Percentiles rank a stretch among this genome's conserved stretches.
phyloP scores from a whole-genome alignment of 2,329 filamentous ascomycete species.

The Didymella segeticola region DNA sequence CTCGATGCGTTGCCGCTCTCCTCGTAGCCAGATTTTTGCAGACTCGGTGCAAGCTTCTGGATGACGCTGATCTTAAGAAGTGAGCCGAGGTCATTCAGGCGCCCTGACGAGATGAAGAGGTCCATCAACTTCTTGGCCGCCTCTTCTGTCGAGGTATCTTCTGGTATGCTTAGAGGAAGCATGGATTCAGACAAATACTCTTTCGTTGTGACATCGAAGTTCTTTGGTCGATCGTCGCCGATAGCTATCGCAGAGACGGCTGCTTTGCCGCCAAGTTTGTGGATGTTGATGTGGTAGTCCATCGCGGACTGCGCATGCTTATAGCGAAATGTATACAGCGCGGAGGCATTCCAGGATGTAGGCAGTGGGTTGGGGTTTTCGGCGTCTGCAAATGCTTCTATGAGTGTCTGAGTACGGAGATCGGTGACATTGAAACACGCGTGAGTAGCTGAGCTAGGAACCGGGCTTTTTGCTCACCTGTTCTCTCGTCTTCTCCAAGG shows the following conservation, averaged over 20 bases:
- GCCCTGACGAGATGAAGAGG: slow-evolving; percentile 75
- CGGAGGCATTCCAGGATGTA: slow-evolving; percentile 78
- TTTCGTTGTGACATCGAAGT: slow-evolving; percentile 74
- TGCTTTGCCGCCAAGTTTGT: slow-evolving; percentile 81
- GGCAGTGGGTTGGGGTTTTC: slow-evolving; percentile 70
- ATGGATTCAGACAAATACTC: slow-evolving; percentile 75
- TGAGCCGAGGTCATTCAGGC: slow-evolving; percentile 71
- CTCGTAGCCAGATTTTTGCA: slow-evolving; percentile 81
- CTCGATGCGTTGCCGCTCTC: slow-evolving; percentile 29
- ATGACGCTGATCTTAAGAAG: slow-evolving; percentile 81
- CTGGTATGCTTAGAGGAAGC: slow-evolving; percentile 59
- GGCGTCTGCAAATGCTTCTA: slow-evolving; percentile 64
- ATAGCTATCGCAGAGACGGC: slow-evolving; percentile 80
- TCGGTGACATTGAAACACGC: slow-evolving; percentile 15
- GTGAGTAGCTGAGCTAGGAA: neutral
- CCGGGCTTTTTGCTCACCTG: slow-evolving; percentile 58
- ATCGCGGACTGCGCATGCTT: slow-evolving; percentile 84
- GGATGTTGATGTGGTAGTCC: slow-evolving; percentile 82
- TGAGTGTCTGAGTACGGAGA: slow-evolving; percentile 32
- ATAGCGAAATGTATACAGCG: slow-evolving; percentile 82
- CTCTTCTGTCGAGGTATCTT: slow-evolving; percentile 56
- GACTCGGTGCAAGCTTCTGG: slow-evolving; percentile 79
- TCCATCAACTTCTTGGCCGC: slow-evolving; percentile 55
- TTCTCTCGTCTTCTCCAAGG: slow-evolving; percentile 80
- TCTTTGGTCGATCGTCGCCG: slow-evolving; percentile 80